These are phyloP conservation scores for Penicillium freii DNA, from an alignment of 2,329 filamentous ascomycete genomes.

Conservation along the genomic window DNA sequence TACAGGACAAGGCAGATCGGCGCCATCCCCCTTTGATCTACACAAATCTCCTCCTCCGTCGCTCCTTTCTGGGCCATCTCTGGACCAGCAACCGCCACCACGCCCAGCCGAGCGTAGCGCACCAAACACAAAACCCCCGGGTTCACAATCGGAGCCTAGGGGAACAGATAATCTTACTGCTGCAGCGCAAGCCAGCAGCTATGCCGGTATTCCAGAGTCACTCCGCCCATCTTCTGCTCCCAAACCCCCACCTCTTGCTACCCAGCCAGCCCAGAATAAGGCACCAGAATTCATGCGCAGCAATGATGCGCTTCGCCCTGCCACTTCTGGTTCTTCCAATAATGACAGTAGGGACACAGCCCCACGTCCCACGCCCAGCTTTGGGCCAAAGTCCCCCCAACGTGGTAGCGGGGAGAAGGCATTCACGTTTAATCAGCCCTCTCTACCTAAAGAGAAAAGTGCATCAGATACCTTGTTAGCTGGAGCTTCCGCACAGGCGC, in stretches of 20 bases:
- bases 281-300: slow-evolving; percentile 20
- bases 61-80: slow-evolving; percentile 18
- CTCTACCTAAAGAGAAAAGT: slow-evolving; percentile 13
- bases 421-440: slow-evolving; percentile 22
- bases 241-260: slow-evolving; percentile 13
- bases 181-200: slow-evolving; percentile 21
- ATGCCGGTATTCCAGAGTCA: slow-evolving; percentile 22
- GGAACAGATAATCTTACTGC: slow-evolving; percentile 21
- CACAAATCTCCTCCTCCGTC: slow-evolving; percentile 19
- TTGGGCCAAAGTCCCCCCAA: slow-evolving; percentile 30
- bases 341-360: slow-evolving; percentile 21
- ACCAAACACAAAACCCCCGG: slow-evolving; percentile 12
- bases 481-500: slow-evolving; percentile 23
- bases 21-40: slow-evolving; percentile 31
- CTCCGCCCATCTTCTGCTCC: slow-evolving; percentile 26
- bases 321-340: slow-evolving; percentile 29
- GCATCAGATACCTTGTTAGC: slow-evolving; percentile 13
- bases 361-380: slow-evolving; percentile 25
- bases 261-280: slow-evolving; percentile 10
- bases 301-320: slow-evolving; percentile 31
- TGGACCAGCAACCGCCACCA: slow-evolving; percentile 28
- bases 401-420: slow-evolving; percentile 33
- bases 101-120: slow-evolving; percentile 26
- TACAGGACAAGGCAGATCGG: slow-evolving; percentile 21
- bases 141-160: slow-evolving; percentile 21